A percentile compares a stretch with the other conserved stretches of the same genome.
Evolutionary conservation across 164 flowering plant genomes (phyloP).

Genomic region (Umbellularia californica): DNA sequence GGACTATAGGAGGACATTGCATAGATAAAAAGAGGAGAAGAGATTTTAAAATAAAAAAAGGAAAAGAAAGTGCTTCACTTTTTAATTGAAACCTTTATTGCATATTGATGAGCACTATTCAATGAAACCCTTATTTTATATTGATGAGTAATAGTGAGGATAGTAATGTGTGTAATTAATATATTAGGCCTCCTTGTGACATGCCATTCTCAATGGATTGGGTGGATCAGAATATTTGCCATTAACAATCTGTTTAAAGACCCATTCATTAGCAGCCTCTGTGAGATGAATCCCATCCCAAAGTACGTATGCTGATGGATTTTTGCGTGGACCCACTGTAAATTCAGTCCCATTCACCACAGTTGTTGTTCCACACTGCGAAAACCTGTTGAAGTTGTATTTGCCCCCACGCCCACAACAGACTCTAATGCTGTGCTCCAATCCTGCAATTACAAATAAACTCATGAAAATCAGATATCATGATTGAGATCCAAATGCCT

Average conservation of each 20-base stretch:
- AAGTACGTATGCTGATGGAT: constrained; percentile 43
- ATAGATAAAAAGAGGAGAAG: too few relatives aligned
- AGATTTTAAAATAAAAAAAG: too few relatives aligned
- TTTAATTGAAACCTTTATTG: too few relatives aligned
- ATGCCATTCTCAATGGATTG: constrained; percentile 36
- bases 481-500: too few relatives aligned
- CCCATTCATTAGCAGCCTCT: constrained; percentile 68
- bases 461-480: neutral
- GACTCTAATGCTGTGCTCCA: constrained; percentile 42
- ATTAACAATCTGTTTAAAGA: constrained; percentile 44
- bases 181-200: constrained; percentile 17
- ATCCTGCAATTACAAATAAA: constrained; percentile 35
- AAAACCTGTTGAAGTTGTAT: constrained; percentile 49
- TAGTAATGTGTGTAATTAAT: neutral
- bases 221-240: constrained; percentile 64
- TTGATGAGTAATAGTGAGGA: too few relatives aligned
- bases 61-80: too few relatives aligned
- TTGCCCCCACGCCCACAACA: constrained; percentile 87
- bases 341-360: constrained; percentile 41
- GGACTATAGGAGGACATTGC: too few relatives aligned
- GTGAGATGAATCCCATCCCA: constrained; percentile 91
- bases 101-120: too few relatives aligned
- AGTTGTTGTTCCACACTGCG: constrained; percentile 54
- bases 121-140: too few relatives aligned
- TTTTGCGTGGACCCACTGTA: constrained; percentile 45